Base-by-base conservation (phyloP, 345 rosid genomes). In the Salix suchowensis region DNA sequence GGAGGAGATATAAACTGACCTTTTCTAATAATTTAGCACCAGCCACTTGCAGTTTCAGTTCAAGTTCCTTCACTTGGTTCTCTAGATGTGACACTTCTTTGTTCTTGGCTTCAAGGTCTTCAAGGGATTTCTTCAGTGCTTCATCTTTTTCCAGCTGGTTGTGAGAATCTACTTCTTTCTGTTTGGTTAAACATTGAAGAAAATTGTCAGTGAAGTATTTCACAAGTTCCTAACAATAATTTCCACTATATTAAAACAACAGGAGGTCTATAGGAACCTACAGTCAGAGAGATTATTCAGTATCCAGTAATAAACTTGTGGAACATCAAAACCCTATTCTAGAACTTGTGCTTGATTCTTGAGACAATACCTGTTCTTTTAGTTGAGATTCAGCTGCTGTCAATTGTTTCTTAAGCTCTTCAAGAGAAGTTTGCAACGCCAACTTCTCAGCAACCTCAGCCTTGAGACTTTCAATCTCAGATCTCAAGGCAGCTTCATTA, bases 31-130 rank as follows among this genome's bases (percentile, higher is more conserved):
- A 74, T 82, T 89, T 89, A 66, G 90, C 87, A 73, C 91, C 86
- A 7, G 89, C 84, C 7, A 78, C 76, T 74, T 87, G 90, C 87
- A 91, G 74, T 86, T 92, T 92, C 82, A 87, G 88, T 84, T 88
- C 85, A 70, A 94, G 93, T 72, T 90, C 96, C 68, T 85, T 89
- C 55, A 92, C 76, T 77, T 84, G 83, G 60, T 85, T 83, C 78
- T 89, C 92, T 6, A 91, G 87, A 70, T 70, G 78, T 60, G 74
- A 18, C 15, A 86, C 88, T 13, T 88, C 85, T 67, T 87, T 91
- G 78, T 79, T 86, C 88, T 88, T 89, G 12, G 89, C 84, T 76
- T 88, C 94, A n/a, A 86, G 90, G 73, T 89, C 91, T 81, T 88
- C 88, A 67, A 82, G 86, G 74, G 92, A 88, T 77, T 79, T 82